These are phyloP conservation scores for Coemansia sp. DNA, from an alignment of 192 early-diverging fungal genomes.

Conservation along the genomic window DNA sequence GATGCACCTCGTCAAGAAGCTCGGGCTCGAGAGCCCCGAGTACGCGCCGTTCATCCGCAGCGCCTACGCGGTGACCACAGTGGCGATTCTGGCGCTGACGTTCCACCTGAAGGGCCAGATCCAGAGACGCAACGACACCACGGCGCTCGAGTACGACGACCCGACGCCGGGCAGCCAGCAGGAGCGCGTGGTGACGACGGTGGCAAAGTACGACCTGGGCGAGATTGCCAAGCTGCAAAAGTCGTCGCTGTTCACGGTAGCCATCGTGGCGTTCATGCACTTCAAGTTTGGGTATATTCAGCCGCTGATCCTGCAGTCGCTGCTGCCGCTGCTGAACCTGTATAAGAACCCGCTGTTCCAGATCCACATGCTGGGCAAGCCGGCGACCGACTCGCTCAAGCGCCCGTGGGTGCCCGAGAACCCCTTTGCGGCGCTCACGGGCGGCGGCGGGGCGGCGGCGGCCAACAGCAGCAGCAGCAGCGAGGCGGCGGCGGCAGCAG, in stretches of 20 bases:
- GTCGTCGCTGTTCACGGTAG: constrained; percentile 64
- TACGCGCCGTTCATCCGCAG: constrained; percentile 29
- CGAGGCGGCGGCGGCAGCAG: constrained; percentile 2
- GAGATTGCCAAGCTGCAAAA: constrained; percentile 67
- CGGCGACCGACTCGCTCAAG: constrained; percentile 71
- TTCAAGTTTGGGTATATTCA: constrained; percentile 85
- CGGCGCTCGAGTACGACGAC: constrained; percentile 74
- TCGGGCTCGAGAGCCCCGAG: constrained; percentile 47
- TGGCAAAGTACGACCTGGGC: constrained; percentile 70
- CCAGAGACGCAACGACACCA: constrained; percentile 74
- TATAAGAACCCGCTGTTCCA: constrained; percentile 68
- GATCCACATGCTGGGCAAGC: constrained; percentile 72
- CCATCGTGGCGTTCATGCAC: constrained; percentile 74
- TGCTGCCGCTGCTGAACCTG: constrained; percentile 71
- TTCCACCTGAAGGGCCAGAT: constrained; percentile 54
- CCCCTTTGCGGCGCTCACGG: constrained; percentile 60
- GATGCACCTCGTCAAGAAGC: constrained; percentile 61
- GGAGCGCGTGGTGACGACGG: constrained; percentile 59
- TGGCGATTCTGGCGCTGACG: constrained; percentile 22
- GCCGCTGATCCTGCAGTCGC: constrained; percentile 81
- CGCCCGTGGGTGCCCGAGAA: constrained; percentile 79
- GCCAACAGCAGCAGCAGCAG: neutral
- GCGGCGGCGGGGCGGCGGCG: constrained; percentile 2
- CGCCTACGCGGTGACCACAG: constrained; percentile 21
- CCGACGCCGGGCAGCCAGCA: constrained; percentile 31